Evolutionary conservation across 176 grass and related monocot species (phyloP).

Genomic region (Ensete ventricosum): DNA sequence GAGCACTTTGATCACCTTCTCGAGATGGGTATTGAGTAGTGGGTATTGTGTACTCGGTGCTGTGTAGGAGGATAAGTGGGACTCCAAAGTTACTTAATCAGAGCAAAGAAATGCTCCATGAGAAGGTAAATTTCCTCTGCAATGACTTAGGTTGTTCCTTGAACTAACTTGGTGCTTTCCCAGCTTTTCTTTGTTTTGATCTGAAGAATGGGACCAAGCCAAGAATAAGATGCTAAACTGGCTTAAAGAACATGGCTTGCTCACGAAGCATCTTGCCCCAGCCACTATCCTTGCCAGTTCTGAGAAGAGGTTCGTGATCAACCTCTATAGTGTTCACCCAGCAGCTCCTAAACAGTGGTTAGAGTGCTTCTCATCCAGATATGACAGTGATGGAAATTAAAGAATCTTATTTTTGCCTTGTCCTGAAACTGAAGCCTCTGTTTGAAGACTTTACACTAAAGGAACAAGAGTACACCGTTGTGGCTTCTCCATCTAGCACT

Average conservation of each 20-base stretch:
- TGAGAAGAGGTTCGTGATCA: slow-evolving; percentile 65
- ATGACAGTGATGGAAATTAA: slow-evolving; percentile 37
- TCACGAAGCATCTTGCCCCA: slow-evolving; percentile 43
- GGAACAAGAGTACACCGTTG: slow-evolving; percentile 11
- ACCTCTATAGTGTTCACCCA: slow-evolving; percentile 60
- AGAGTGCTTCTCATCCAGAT: slow-evolving; percentile 63
- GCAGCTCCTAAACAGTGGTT: slow-evolving; percentile 89
- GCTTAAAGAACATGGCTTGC: slow-evolving; percentile 53
- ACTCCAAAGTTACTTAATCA: slow-evolving; percentile 74
- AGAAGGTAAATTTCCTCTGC: slow-evolving; percentile 65
- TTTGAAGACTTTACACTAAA: neutral
- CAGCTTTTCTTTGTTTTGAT: slow-evolving; percentile 77
- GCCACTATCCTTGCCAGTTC: slow-evolving; percentile 71
- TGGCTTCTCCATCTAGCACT: neutral
- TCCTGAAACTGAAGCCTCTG: slow-evolving; percentile 13
- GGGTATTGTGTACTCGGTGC: slow-evolving; percentile 51
- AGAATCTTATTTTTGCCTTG: slow-evolving; percentile 33
- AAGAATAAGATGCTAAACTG: slow-evolving; percentile 65
- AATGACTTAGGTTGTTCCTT: slow-evolving; percentile 57
- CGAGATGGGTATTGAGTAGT: slow-evolving; percentile 49
- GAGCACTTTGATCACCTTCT: slow-evolving; percentile 62
- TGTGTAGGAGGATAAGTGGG: slow-evolving; percentile 57
- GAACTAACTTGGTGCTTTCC: slow-evolving; percentile 61
- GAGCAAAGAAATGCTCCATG: slow-evolving; percentile 40
- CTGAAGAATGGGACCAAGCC: slow-evolving; percentile 73